A percentile compares a stretch with the other conserved stretches of the same genome.
Conservation (phyloP, 176 grass and related monocot genomes). For the Secale cereale region DNA sequence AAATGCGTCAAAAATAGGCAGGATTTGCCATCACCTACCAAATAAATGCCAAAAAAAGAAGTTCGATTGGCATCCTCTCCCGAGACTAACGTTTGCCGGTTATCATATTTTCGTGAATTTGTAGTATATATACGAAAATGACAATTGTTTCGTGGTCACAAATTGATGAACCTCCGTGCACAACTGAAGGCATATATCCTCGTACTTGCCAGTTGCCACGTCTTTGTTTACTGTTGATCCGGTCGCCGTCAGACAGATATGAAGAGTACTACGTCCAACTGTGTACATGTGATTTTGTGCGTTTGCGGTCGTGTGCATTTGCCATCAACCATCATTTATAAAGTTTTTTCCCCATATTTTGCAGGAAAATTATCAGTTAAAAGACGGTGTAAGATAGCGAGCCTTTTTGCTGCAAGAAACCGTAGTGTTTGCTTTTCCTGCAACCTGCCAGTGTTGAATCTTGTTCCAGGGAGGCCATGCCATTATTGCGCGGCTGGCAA, state of each 20-base stretch:
- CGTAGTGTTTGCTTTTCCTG: background rate
- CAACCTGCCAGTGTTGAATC: background rate
- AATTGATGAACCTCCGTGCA: background rate
- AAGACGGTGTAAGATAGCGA: too few species aligned
- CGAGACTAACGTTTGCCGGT: too few species aligned
- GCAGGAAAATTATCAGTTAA: too few species aligned
- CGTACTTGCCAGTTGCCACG: background rate
- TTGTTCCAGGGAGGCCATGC: background rate
- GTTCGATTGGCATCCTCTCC: too few species aligned
- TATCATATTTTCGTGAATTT: background rate
- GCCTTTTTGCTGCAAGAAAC: background rate
- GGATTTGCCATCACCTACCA: too few species aligned
- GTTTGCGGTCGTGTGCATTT: too few species aligned
- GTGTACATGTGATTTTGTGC: too few species aligned
- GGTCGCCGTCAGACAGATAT: background rate
- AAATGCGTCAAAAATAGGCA: too few species aligned
- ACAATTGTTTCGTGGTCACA: background rate
- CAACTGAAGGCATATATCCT: background rate
- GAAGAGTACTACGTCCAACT: too few species aligned
- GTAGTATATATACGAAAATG: background rate
- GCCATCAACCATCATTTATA: too few species aligned
- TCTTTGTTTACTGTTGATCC: background rate
- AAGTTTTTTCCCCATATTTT: too few species aligned
- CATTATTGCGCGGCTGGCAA: background rate
- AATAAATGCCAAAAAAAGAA: too few species aligned